Base-by-base conservation (phyloP, 169 alveolate species). In the Cryptosporidium sp. region DNA sequence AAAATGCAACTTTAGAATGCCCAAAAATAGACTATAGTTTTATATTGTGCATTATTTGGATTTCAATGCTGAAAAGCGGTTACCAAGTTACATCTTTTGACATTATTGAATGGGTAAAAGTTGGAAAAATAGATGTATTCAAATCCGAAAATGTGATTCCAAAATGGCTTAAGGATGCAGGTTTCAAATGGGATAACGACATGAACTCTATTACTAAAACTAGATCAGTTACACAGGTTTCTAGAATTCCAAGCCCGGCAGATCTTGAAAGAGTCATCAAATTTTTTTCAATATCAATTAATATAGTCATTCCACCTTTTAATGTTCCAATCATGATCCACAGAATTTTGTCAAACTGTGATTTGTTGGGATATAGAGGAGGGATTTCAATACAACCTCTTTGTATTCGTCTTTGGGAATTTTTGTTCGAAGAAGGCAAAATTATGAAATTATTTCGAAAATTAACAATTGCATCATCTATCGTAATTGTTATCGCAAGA, bases 121-220 rank as follows among this genome's bases (percentile, higher is more conserved):
- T 35, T n/a, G 89, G 89, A 6, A 80, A 80, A 80, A 80, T 80
- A 18, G 89, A 80, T 39, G 45, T 80, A 14, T 80, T 80, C n/a
- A 80, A 80, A 23, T 80, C 89, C 9, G 71, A 61, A 39, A 62
- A 65, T 5, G 18, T 62, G 3, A 31, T 80, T 62, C 89, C 89
- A 12, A 62, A 59, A 62, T 80, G 89, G 89, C 80, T 80, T 23
- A 80, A 62, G 18, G 89, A 80, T 39, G 89, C 89, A 43, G 89
- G 89, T 18, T 80, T 80, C 18, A 80, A 80, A 52, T 80, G 89
- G 89, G 89, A 80, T 41, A 80, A 59, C 16, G 89, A 80, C 23
- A 80, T 62, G 33, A 80, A 80, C 18, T 59, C 89, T 33, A 41
- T 14, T n/a, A 62, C 26, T n/a, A 62, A 80, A 26, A 65, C 75